These are phyloP conservation scores for Colletotrichum coccodes DNA, from an alignment of 2,329 filamentous ascomycete genomes.

Conservation along the genomic window DNA sequence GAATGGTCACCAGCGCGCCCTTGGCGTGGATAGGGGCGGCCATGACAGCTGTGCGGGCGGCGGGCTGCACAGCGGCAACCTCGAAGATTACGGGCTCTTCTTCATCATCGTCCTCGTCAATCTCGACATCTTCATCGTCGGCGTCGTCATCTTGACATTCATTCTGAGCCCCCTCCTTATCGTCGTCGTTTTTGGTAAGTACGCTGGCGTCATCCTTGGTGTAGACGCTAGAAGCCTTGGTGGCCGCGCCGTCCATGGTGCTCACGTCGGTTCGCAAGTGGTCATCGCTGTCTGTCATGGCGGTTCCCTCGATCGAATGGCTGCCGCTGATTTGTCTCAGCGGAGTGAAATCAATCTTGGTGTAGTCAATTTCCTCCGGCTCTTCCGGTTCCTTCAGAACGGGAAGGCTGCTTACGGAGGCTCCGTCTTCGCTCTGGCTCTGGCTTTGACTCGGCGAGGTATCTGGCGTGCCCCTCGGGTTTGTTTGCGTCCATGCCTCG, in stretches of 20 bases:
- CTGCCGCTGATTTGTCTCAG: conserved; percentile 56
- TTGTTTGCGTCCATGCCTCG: conserved; percentile 73
- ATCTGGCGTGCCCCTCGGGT: conserved; percentile 59
- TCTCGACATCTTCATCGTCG: conserved; percentile 55
- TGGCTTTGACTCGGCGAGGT: conserved; percentile 65
- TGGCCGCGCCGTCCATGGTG: conserved; percentile 39
- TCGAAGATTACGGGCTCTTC: conserved; percentile 78
- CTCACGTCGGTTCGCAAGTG: conserved; percentile 36
- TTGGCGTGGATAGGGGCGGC: conserved; percentile 75
- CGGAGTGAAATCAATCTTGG: conserved; percentile 65
- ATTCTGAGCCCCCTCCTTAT: conserved; percentile 36
- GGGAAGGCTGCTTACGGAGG: conserved; percentile 52
- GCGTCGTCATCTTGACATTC: conserved; percentile 45
- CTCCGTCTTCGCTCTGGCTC: conserved; percentile 65
- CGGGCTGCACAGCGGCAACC: conserved; percentile 67
- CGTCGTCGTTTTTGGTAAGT: conserved; percentile 7
- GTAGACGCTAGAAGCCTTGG: conserved; percentile 40
- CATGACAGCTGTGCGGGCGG: conserved; percentile 65
- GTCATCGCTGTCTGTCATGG: conserved; percentile 32
- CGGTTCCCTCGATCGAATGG: conserved; percentile 45
- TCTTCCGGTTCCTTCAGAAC: conserved; percentile 55
- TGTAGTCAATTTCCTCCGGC: conserved; percentile 68
- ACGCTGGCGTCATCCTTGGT: conserved; percentile 33
- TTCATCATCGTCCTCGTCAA: conserved; percentile 60
- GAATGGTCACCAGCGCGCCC: conserved; percentile 85